Evolutionary conservation across 2,329 filamentous ascomycete genomes (phyloP).

Genomic region (Dothistroma pini): DNA sequence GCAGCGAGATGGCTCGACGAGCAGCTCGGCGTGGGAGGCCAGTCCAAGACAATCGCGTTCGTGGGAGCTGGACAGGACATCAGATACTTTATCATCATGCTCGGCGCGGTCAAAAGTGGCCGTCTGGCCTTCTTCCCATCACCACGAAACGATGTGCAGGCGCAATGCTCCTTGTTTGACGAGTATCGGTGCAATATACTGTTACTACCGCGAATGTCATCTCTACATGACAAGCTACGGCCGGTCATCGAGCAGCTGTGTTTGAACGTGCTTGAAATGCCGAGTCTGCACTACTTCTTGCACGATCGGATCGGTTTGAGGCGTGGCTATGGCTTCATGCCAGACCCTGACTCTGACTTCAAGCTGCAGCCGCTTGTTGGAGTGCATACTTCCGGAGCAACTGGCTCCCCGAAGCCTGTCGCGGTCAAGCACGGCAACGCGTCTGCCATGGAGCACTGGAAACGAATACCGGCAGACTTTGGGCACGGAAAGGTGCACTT

Average conservation of each 20-base stretch:
- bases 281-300: slow-evolving; percentile 15
- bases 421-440: slow-evolving; percentile 14
- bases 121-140: slow-evolving; percentile 19
- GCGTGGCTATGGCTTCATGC: slow-evolving; percentile 13
- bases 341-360: slow-evolving; percentile 6
- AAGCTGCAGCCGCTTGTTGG: slow-evolving; percentile 14
- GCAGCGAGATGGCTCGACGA: slow-evolving; percentile 20
- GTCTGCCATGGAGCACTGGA: slow-evolving; percentile 15
- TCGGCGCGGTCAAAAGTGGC: slow-evolving; percentile 14
- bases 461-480: slow-evolving; percentile 6
- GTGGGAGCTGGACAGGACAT: slow-evolving; percentile 12
- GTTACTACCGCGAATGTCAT: slow-evolving; percentile 7
- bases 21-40: slow-evolving; percentile 9
- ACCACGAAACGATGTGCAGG: slow-evolving; percentile 12
- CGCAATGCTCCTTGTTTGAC: slow-evolving; percentile 16
- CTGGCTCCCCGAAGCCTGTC: slow-evolving; percentile 18
- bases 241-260: slow-evolving; percentile 12
- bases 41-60: slow-evolving; percentile 8
- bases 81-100: slow-evolving; percentile 15
- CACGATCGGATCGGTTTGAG: not conserved
- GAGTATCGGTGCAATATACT: slow-evolving; percentile 15
- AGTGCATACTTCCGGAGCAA: slow-evolving; percentile 16
- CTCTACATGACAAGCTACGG: slow-evolving; percentile 5
- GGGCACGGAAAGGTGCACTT: slow-evolving; percentile 6
- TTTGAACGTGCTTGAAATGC: slow-evolving; percentile 13